phyloP scores from a whole-genome alignment of 2,329 filamentous ascomycete genomes.

The Penicillium sp. region DNA sequence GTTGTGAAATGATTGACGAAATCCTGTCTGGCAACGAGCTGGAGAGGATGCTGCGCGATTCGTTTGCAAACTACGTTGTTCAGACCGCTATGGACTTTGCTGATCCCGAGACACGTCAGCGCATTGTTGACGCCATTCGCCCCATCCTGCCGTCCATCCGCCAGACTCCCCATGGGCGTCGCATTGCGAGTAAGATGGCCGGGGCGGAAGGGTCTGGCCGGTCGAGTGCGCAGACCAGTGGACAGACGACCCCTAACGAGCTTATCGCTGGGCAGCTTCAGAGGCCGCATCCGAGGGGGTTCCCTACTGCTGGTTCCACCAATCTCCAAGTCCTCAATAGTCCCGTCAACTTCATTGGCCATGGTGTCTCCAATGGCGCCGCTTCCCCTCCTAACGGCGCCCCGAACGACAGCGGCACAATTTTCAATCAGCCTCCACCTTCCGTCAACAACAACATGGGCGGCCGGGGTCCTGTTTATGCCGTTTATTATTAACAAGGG shows the following conservation, averaged over 20 bases:
- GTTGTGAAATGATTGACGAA: slow-evolving; percentile 81
- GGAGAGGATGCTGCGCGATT: slow-evolving; percentile 85
- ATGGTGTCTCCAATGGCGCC: slow-evolving; percentile 1
- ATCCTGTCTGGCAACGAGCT: slow-evolving; percentile 74
- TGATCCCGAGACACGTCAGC: slow-evolving; percentile 69
- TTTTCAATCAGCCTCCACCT: slow-evolving; percentile 34
- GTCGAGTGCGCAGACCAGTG: slow-evolving; percentile 41
- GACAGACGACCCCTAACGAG: slow-evolving; percentile 44
- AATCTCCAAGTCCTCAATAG: slow-evolving; percentile 6
- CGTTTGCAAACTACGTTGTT: slow-evolving; percentile 96
- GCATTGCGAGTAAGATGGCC: slow-evolving; percentile 85
- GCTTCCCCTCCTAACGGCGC: slow-evolving; percentile 10
- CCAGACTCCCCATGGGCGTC: slow-evolving; percentile 89
- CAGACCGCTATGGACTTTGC: slow-evolving; percentile 92
- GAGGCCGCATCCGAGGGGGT: slow-evolving; percentile 14
- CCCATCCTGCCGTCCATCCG: slow-evolving; percentile 83
- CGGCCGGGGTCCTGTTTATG: slow-evolving; percentile 32
- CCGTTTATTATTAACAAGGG: slow-evolving; percentile 35
- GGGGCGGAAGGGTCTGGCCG: slow-evolving; percentile 52
- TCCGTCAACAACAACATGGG: slow-evolving; percentile 31
- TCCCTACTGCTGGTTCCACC: neutral
- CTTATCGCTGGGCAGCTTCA: slow-evolving; percentile 38
- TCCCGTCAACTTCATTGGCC: slow-evolving; percentile 29
- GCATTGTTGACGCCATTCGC: slow-evolving; percentile 80
- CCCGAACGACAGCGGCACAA: slow-evolving; percentile 31